A percentile compares a stretch with the other conserved stretches of the same genome.
Evolutionary conservation across 2,329 filamentous ascomycete species (phyloP).

Genomic region (Fusarium nelsonii): DNA sequence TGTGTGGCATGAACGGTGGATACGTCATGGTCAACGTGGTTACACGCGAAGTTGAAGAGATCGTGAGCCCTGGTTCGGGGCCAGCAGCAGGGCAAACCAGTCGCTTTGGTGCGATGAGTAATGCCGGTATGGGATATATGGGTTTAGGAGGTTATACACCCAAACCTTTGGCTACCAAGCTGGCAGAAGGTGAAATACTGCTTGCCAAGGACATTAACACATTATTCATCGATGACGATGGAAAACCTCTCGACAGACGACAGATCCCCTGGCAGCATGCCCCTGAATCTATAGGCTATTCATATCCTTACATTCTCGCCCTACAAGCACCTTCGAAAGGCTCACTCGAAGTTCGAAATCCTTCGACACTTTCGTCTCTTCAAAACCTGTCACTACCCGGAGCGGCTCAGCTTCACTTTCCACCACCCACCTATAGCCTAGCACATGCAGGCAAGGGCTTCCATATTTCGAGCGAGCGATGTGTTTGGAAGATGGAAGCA

Average conservation of each 20-base stretch:
- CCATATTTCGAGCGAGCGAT: slow-evolving; percentile 89
- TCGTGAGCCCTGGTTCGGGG: slow-evolving; percentile 80
- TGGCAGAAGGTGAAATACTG: slow-evolving; percentile 86
- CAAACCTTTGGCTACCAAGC: slow-evolving; percentile 85
- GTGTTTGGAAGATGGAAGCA: slow-evolving; percentile 95
- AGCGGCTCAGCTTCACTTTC: slow-evolving; percentile 88
- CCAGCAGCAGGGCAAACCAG: slow-evolving; percentile 73
- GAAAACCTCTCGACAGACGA: slow-evolving; percentile 82
- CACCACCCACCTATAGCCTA: slow-evolving; percentile 92
- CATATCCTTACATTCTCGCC: slow-evolving; percentile 93
- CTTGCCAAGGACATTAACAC: slow-evolving; percentile 99
- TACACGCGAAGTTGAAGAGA: slow-evolving; percentile 78
- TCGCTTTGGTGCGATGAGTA: slow-evolving; percentile 85
- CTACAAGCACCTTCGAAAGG: slow-evolving; percentile 87
- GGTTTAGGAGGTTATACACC: slow-evolving; percentile 92
- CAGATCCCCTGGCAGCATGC: slow-evolving; percentile 94
- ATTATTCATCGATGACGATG: slow-evolving; percentile 86
- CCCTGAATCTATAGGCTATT: slow-evolving; percentile 93
- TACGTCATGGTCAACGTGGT: slow-evolving; percentile 91
- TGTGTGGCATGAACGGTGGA: slow-evolving; percentile 90
- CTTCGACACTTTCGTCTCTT: slow-evolving; percentile 88
- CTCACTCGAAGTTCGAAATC: slow-evolving; percentile 89
- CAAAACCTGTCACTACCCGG: slow-evolving; percentile 87
- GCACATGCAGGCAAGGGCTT: slow-evolving; percentile 97
- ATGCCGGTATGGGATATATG: slow-evolving; percentile 95